Conservation (phyloP, 164 flowering plant genomes). For the Protea cynaroides region DNA sequence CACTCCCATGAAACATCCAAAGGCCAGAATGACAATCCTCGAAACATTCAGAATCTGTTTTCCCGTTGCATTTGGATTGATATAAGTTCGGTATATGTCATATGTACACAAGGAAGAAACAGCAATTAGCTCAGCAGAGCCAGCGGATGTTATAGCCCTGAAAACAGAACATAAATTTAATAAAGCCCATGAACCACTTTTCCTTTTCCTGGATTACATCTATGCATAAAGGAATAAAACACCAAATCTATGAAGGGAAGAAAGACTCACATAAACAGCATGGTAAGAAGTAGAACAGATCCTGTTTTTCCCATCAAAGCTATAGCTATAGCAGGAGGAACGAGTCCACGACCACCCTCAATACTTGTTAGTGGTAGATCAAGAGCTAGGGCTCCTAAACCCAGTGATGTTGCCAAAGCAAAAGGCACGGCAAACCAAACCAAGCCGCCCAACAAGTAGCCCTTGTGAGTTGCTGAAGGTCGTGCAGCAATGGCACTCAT, state of each 20-base stretch:
- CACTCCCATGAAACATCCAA: conserved; percentile 94
- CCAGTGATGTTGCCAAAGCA: conserved; percentile 76
- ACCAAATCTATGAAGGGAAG: not conserved
- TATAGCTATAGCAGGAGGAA: conserved; percentile 92
- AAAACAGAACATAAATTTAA: not conserved
- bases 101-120: conserved; percentile 94
- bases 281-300: conserved; percentile 81
- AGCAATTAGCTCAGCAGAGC: conserved; percentile 89
- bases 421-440: conserved; percentile 99
- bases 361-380: conserved; percentile 75
- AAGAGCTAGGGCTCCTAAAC: conserved; percentile 83
- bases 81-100: conserved; percentile 87
- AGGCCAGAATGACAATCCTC: conserved; percentile 54
- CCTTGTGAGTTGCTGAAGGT: conserved; percentile 95
- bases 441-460: conserved; percentile 85
- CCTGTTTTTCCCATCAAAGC: conserved; percentile 96
- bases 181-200: not conserved
- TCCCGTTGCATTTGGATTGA: conserved; percentile 80
- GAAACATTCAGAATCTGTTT: conserved; percentile 79
- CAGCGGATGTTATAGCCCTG: conserved; percentile 99
- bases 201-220: not conserved
- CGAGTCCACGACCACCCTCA: conserved; percentile 82
- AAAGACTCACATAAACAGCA: conserved; percentile 87
- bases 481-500: conserved; percentile 94
- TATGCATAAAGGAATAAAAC: too few species aligned